Evolutionary conservation across 352 stramenopile species (phyloP), one percentile per base, ranked within the genome.

Genomic region (Globisporangium spiculum): DNA sequence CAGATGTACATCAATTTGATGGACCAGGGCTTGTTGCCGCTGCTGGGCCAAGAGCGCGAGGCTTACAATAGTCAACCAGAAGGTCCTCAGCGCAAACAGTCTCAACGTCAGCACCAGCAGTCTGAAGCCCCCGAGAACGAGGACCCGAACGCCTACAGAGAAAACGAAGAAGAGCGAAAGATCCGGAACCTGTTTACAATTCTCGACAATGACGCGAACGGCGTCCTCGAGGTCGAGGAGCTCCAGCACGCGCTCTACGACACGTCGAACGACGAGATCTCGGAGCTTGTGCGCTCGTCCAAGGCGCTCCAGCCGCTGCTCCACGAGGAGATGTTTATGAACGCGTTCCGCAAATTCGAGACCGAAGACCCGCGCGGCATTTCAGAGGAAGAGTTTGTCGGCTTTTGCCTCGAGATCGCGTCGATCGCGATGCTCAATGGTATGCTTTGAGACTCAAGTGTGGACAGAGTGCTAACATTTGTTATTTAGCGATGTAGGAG

Each of bases 331-430:
- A 68, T 80, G 34, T 92, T 93, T 58, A 78, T 89, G 60, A 74
- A 83, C 22, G 85, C 85, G 46, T 92, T 93, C 55, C 71, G 63
- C 1, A 76, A 75, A 34, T 89, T 91, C 52, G 81, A 90, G 67
- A 77, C 85, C 3, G 55, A 79, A 27, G 80, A 91, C 52, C 74
- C 74, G 12, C 77, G 77, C 6, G 85, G 85, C 0, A 93, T 93
- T 59, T 81, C 66, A 5, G 75, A 86, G 26, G 79, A 90, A 52
- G 85, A 93, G 22, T 93, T 93, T 70, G 80, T 93, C 14, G 74
- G 73, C 32, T 92, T 93, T 34, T 93, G 85, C 53, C 71, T 90
- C 2, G 85, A 93, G 61, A 88, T 85, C 27, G 85, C 83, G 0
- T 65, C 75, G 3, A 76, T 87, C 18, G 79, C 79, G 12, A 44